Percentiles rank a stretch among this genome's conserved stretches.
Conservation (phyloP, 257 asterid genomes). For the Fraxinus quadrangulata region DNA sequence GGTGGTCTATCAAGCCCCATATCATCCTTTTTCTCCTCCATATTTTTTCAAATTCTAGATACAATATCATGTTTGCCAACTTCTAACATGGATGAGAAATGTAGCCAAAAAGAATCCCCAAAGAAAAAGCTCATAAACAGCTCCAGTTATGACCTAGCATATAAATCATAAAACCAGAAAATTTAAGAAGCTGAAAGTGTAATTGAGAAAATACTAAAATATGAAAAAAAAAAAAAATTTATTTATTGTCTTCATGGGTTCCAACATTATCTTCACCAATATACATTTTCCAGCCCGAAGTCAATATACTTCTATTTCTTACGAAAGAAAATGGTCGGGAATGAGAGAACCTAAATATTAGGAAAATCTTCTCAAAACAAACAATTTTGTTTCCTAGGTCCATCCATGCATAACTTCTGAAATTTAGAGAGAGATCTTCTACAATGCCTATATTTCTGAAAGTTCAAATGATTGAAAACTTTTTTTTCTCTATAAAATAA, state of each 20-base stretch:
- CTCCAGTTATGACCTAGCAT: constrained; percentile 34
- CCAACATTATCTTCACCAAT: background rate
- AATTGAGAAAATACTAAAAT: constrained; percentile 12
- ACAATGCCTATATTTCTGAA: background rate
- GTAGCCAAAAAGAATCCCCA: constrained; percentile 36
- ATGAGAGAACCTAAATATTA: background rate
- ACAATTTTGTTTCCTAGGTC: background rate
- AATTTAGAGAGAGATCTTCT: background rate
- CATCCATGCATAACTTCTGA: background rate
- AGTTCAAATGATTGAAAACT: background rate
- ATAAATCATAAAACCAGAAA: constrained; percentile 28
- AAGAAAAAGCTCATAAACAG: constrained; percentile 41
- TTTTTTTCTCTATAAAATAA: background rate
- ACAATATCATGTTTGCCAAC: constrained; percentile 50
- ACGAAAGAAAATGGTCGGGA: background rate
- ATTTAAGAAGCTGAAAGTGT: constrained; percentile 11
- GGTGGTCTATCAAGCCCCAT: constrained; percentile 45
- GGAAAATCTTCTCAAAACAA: background rate
- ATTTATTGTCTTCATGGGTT: constrained; percentile 7
- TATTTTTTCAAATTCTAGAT: constrained; percentile 50
- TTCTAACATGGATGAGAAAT: constrained; percentile 41
- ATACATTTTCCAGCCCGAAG: background rate
- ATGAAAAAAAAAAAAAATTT: background rate
- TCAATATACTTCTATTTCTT: background rate
- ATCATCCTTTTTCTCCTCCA: constrained; percentile 67